Base-by-base conservation (phyloP, 2,329 filamentous ascomycete species). In the Sarocladium oryzae region DNA sequence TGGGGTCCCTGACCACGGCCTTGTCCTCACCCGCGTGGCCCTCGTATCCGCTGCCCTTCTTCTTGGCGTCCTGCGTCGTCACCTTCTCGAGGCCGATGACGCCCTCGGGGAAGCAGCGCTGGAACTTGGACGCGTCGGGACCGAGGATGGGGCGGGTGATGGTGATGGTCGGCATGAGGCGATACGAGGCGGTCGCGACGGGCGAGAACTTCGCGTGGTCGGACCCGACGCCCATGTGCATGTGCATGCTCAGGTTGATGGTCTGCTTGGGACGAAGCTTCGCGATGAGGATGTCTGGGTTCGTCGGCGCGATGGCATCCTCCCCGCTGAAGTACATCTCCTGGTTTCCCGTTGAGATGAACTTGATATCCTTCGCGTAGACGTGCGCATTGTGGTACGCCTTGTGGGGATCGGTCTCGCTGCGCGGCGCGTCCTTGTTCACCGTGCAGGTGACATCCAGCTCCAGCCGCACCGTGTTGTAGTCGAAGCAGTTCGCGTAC, bases 141-240 rank as follows among this genome's bases (percentile, higher is more conserved):
- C 92, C 93, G 3, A 95, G 66, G 54, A 99, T 97, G 18, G 93
- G 93, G 59, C 79, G 74, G 40, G 78, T 74, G 63, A 99, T 97
- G 56, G 80, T 78, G 68, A 99, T 97, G 58, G 85, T 85, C 7
- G 93, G 93, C 63, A 99, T 73, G 18, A 99, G 79, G 48, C 93
- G 84, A 73, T 99, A 99, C 21, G 87, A 89, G 2, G 93, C 93
- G 1, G 93, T 96, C 2, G 92, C 91, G 32, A 97, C 93, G 43
- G 93, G 93, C 1, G 89, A 96, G 74, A 93, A 99, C 70, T 99
- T 99, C 60, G 93, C 86, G 68, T 99, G 93, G 69, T 99, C 93
- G 56, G 86, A 83, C 45, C 93, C 93, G 58, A 95, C 84, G 54
- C 95, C 93, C 73, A 96, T 95, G 72, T 95, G 84, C 72, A 92